Evolutionary conservation across 306 rosid genomes (phyloP).

Genomic region (Coriaria nepalensis): DNA sequence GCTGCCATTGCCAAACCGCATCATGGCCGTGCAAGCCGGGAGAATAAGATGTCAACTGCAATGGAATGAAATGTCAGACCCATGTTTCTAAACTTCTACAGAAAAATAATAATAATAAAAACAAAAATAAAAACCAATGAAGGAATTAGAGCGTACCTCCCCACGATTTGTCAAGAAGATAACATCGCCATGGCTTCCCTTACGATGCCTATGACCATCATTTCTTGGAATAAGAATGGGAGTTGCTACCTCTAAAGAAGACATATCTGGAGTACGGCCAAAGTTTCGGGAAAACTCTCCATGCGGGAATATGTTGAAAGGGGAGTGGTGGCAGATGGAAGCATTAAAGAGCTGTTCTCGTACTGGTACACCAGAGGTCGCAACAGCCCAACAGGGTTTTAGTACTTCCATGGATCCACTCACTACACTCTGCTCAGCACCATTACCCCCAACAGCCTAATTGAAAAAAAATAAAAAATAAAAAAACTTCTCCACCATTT

Average conservation of each 20-base stretch:
- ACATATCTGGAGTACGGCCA: constrained; percentile 43
- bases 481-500: no score
- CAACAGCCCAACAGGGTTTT: constrained; percentile 98
- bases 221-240: constrained; percentile 82
- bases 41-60: constrained; percentile 88
- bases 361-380: constrained; percentile 91
- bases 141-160: constrained; percentile 44
- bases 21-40: constrained; percentile 88
- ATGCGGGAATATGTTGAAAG: constrained; percentile 76
- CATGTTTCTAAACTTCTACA: constrained; percentile 5
- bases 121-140: constrained; percentile 4
- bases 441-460: constrained; percentile 96
- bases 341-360: constrained; percentile 93
- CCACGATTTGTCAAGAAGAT: constrained; percentile 94
- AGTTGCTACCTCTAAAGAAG: constrained; percentile 84
- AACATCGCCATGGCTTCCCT: constrained; percentile 97
- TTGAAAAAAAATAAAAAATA: constrained; percentile 14
- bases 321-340: constrained; percentile 79
- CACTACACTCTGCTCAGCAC: constrained; percentile 93
- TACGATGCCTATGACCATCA: constrained; percentile 87
- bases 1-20: constrained; percentile 93
- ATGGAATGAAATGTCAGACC: constrained; percentile 4
- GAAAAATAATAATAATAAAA: constrained; percentile 5
- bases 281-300: constrained; percentile 74
- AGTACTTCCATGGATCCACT: constrained; percentile 97